Evolutionary conservation across 176 grass and related monocot species (phyloP).

Genomic region (Raddia guianensis): DNA sequence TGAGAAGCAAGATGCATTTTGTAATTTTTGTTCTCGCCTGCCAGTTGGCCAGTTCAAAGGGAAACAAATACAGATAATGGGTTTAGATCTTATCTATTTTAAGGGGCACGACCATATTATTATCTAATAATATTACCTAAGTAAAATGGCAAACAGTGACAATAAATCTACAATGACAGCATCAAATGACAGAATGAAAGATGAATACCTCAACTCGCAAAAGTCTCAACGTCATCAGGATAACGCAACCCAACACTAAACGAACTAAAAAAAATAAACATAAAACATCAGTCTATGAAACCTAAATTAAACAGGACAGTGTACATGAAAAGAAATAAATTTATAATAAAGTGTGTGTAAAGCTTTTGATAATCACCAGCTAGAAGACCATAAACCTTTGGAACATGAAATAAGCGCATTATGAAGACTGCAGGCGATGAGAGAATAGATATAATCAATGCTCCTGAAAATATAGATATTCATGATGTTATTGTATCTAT

Average conservation of each 20-base stretch:
- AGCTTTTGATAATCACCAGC: conserved; percentile 51
- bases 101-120: neutral
- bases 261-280: conserved; percentile 59
- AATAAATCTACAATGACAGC: conserved; percentile 14
- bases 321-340: conserved; percentile 34
- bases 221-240: conserved; percentile 64
- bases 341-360: conserved; percentile 17
- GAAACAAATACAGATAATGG: conserved; percentile 4
- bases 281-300: conserved; percentile 35
- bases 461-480: conserved; percentile 58
- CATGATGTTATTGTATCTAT: conserved; percentile 3
- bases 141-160: neutral
- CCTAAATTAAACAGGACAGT: conserved; percentile 20
- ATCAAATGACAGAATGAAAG: conserved; percentile 19
- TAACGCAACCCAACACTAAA: conserved; percentile 64
- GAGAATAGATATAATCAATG: conserved; percentile 63
- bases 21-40: neutral
- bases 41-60: neutral
- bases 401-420: conserved; percentile 52
- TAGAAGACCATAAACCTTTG: conserved; percentile 83
- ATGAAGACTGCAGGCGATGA: conserved; percentile 63
- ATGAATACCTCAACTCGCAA: conserved; percentile 77
- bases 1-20: conserved; percentile 18
- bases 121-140: conserved; percentile 1
- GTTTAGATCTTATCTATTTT: conserved; percentile 14